Evolutionary conservation across 2,329 filamentous ascomycete genomes (phyloP).

Genomic region (Rhexocercosporidium sp.): DNA sequence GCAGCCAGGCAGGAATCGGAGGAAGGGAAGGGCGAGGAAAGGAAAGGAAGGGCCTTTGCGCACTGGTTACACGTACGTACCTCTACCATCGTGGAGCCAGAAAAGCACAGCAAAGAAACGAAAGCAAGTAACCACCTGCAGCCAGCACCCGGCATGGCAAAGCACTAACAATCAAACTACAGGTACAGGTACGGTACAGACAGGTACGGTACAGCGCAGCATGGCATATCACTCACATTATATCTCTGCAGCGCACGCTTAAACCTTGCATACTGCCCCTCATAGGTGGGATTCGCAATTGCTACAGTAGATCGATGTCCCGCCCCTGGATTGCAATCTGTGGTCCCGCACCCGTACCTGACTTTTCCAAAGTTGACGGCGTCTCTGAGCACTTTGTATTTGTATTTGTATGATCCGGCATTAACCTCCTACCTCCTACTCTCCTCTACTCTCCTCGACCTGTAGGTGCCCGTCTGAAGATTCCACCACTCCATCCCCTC

Average conservation of each 20-base stretch:
- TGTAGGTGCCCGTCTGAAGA: neutral
- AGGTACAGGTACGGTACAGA: neutral
- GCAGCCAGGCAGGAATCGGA: neutral
- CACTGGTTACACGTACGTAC: slow-evolving; percentile 2
- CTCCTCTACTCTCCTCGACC: no score
- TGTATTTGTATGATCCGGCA: slow-evolving; percentile 3
- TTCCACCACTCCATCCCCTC: neutral
- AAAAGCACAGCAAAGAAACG: neutral
- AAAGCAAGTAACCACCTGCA: neutral
- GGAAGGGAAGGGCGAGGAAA: neutral
- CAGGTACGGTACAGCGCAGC: neutral
- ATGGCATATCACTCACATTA: slow-evolving; percentile 4
- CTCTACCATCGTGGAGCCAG: neutral
- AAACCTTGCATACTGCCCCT: slow-evolving; percentile 18
- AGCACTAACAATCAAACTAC: neutral
- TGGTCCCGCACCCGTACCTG: neutral
- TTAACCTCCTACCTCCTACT: neutral
- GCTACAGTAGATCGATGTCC: neutral
- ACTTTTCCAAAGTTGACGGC: neutral
- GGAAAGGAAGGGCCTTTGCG: no score
- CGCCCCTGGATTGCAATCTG: slow-evolving; percentile 2
- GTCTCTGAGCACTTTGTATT: slow-evolving; percentile 2
- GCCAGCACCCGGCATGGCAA: no score
- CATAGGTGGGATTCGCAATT: slow-evolving; percentile 8
- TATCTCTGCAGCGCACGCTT: slow-evolving; percentile 1